Evolutionary conservation across 768 basidiomycete genomes (phyloP).

Genomic region (Rhizopogon rudus): DNA sequence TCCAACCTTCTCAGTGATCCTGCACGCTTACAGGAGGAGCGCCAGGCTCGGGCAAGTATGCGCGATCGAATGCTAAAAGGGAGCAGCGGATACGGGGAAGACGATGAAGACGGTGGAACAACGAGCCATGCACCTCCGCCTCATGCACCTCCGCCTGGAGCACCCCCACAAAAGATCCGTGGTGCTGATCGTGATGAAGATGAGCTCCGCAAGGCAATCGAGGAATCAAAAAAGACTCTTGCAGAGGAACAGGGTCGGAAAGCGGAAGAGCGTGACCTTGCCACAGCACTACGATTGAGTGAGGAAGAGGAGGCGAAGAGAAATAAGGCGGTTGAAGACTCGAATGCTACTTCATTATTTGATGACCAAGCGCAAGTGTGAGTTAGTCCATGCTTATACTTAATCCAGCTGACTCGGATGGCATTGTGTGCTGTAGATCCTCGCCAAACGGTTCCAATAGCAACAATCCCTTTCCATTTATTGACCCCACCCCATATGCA

Average conservation of each 20-base stretch:
- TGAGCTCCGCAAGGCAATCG: slow-evolving; percentile 81
- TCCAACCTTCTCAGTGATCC: slow-evolving; percentile 90
- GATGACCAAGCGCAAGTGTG: slow-evolving; percentile 83
- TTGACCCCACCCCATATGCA: slow-evolving; percentile 57
- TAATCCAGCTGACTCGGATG: slow-evolving; percentile 1
- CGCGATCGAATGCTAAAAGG: slow-evolving; percentile 89
- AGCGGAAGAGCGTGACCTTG: slow-evolving; percentile 79
- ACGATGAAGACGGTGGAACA: slow-evolving; percentile 22
- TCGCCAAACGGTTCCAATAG: slow-evolving; percentile 23
- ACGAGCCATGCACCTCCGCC: slow-evolving; percentile 2
- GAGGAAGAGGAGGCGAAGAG: slow-evolving; percentile 87
- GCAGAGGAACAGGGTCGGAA: slow-evolving; percentile 60
- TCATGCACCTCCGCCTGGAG: slow-evolving; percentile 1
- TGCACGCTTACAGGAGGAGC: slow-evolving; percentile 76
- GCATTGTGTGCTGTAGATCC: slow-evolving; percentile 17
- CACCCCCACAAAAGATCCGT: slow-evolving; percentile 16
- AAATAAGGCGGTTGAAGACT: slow-evolving; percentile 63
- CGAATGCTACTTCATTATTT: slow-evolving; percentile 73
- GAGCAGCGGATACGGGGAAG: slow-evolving; percentile 36
- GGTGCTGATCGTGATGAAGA: slow-evolving; percentile 61
- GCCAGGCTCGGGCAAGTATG: slow-evolving; percentile 83
- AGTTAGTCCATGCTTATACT: slow-evolving; percentile 24
- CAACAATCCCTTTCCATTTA: slow-evolving; percentile 54
- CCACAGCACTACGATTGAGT: slow-evolving; percentile 78
- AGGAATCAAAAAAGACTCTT: slow-evolving; percentile 75